A percentile compares a stretch with the other conserved stretches of the same genome.
Conservation (phyloP, 345 rosid species). For the Gossypium bickii region DNA sequence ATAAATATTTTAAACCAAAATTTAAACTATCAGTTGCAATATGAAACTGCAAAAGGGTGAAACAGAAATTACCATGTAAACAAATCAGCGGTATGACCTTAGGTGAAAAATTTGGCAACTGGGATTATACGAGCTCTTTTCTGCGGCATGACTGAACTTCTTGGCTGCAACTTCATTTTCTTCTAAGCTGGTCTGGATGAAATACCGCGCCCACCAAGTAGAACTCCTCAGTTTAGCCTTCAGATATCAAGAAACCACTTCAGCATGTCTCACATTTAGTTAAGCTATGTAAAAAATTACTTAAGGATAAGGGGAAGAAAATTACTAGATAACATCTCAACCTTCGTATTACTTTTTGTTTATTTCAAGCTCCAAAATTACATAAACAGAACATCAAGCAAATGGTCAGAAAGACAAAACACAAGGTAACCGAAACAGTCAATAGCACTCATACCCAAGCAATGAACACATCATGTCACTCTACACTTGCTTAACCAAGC, state of each 20-base stretch:
- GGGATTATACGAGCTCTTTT: constrained; percentile 37
- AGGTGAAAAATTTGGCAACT: constrained; percentile 47
- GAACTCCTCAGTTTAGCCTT: constrained; percentile 50
- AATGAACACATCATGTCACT: background rate
- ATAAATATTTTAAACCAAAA: background rate
- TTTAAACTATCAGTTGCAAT: constrained; percentile 9
- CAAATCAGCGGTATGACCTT: constrained; percentile 30
- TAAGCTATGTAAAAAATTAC: background rate
- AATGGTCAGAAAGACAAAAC: background rate
- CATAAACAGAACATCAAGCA: background rate
- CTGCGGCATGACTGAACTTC: constrained; percentile 41
- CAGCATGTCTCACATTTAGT: background rate
- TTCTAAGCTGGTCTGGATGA: constrained; percentile 35
- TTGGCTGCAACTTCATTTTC: constrained; percentile 37
- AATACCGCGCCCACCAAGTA: constrained; percentile 40
- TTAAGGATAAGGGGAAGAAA: background rate
- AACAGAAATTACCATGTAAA: background rate
- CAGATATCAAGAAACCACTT: constrained; percentile 13
- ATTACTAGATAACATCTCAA: background rate
- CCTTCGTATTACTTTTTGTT: background rate
- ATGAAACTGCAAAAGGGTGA: background rate
- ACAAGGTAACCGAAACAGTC: background rate
- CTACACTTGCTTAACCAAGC: background rate
- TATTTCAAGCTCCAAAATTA: background rate
- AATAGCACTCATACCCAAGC: background rate